Evolutionary conservation across 805 yeast species (phyloP).

Genomic region (Schwanniomyces occidentalis): DNA sequence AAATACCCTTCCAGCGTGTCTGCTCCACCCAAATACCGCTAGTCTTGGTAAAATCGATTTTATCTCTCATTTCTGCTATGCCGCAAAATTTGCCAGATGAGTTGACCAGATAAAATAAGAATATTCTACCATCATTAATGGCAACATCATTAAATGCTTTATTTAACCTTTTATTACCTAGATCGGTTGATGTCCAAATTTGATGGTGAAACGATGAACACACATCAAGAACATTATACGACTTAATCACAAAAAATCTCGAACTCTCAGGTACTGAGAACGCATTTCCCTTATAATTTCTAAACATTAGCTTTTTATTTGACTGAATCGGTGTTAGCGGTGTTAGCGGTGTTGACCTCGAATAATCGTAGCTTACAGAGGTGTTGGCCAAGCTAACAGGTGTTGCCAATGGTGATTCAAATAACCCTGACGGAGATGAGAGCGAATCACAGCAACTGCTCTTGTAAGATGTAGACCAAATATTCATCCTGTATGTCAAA

Average conservation of each 20-base stretch:
- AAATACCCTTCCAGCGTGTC: conserved; percentile 52
- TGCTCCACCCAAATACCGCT: conserved; percentile 48
- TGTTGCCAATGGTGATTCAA: no score
- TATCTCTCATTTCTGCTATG: conserved; percentile 51
- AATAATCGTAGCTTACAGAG: no score
- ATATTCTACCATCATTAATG: conserved; percentile 33
- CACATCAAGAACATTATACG: conserved; percentile 50
- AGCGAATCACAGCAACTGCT: conserved; percentile 2
- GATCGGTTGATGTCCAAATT: conserved; percentile 61
- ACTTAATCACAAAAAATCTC: conserved; percentile 54
- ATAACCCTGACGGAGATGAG: no score
- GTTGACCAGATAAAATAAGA: conserved; percentile 58
- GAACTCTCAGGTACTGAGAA: conserved; percentile 22
- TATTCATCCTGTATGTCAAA: conserved; percentile 11
- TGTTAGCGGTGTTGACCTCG: no score
- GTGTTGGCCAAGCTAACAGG: no score
- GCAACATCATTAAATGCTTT: conserved; percentile 36
- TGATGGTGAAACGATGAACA: conserved; percentile 48
- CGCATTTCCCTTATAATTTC: conserved; percentile 14
- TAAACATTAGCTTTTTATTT: no score
- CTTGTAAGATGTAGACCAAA: conserved; percentile 18
- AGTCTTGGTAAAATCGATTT: conserved; percentile 34
- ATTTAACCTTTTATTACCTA: conserved; percentile 54
- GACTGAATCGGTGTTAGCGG: no score
- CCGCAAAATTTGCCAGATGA: conserved; percentile 60